phyloP scores from a whole-genome alignment of 2,329 filamentous ascomycete species.

The Colletotrichum tropicale region DNA sequence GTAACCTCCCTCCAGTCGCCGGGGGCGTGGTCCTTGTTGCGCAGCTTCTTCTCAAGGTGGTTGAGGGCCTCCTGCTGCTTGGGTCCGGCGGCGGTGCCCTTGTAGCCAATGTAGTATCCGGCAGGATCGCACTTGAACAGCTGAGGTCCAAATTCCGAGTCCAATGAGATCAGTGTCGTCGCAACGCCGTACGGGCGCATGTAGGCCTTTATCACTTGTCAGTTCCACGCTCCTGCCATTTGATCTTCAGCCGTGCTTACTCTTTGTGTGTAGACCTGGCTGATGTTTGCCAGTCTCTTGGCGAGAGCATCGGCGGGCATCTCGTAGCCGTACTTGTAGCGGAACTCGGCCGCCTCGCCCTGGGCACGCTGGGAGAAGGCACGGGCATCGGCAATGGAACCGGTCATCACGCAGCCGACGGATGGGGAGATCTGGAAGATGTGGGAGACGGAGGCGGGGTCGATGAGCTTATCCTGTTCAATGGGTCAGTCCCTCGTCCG shows the following conservation, averaged over 20 bases:
- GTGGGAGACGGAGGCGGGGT: constrained; percentile 94
- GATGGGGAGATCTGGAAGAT: constrained; percentile 97
- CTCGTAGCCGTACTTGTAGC: constrained; percentile 98
- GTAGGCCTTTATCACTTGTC: constrained; percentile 67
- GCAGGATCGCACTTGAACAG: constrained; percentile 98
- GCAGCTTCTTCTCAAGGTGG: constrained; percentile 98
- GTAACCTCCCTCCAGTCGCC: constrained; percentile 98
- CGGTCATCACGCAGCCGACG: constrained; percentile 97
- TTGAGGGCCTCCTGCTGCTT: constrained; percentile 99
- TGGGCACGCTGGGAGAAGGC: constrained; percentile 92
- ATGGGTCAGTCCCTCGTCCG: constrained; percentile 34
- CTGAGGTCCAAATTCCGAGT: constrained; percentile 90
- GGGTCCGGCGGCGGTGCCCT: constrained; percentile 93
- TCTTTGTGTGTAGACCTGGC: constrained; percentile 97
- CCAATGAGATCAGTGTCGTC: constrained; percentile 91
- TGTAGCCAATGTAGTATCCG: constrained; percentile 98
- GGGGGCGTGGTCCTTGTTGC: constrained; percentile 95
- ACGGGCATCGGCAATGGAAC: constrained; percentile 95
- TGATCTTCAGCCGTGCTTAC: constrained; percentile 51
- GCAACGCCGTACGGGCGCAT: constrained; percentile 98
- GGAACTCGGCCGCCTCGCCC: constrained; percentile 95
- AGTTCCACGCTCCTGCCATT: constrained; percentile 14
- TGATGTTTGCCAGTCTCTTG: constrained; percentile 98
- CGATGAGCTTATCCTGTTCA: constrained; percentile 94
- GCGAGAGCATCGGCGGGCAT: constrained; percentile 98